Percentiles rank a stretch among this genome's conserved stretches.
Conservation (phyloP, 257 asterid genomes). For the Salvia miltiorrhiza region DNA sequence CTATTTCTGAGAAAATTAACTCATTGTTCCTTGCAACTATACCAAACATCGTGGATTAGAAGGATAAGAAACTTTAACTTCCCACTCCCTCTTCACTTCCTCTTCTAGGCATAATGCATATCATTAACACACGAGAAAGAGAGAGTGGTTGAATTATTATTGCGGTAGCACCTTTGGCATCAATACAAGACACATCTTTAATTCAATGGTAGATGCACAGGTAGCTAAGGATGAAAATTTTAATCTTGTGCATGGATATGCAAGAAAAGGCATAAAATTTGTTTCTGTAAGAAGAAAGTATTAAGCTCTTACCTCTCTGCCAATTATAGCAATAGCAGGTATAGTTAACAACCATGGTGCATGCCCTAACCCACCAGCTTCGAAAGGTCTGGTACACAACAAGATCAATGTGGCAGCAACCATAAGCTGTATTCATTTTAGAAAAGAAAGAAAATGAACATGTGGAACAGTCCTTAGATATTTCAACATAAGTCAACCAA, state of each 20-base stretch:
- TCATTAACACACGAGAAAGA: neutral
- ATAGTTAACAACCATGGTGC: conserved; percentile 68
- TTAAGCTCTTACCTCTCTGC: conserved; percentile 65
- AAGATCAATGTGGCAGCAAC: conserved; percentile 87
- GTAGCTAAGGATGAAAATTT: neutral
- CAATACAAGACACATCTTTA: neutral
- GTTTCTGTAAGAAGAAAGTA: neutral
- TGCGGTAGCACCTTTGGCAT: neutral
- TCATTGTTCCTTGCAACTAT: neutral
- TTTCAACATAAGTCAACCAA: neutral
- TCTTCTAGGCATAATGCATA: neutral
- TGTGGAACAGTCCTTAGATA: neutral
- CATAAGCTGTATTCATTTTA: conserved; percentile 61
- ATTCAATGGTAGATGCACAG: neutral
- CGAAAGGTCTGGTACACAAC: conserved; percentile 70
- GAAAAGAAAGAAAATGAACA: neutral
- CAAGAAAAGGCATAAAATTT: neutral
- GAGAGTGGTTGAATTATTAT: neutral
- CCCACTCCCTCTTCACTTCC: neutral
- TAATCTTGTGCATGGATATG: neutral
- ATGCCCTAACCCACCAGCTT: conserved; percentile 58
- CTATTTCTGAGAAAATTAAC: neutral
- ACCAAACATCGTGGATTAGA: neutral
- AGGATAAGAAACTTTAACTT: neutral
- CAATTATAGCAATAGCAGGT: conserved; percentile 79